Evolutionary conservation across 495 filamentous ascomycete genomes (phyloP).

Genomic region (Haplographium delicatum): DNA sequence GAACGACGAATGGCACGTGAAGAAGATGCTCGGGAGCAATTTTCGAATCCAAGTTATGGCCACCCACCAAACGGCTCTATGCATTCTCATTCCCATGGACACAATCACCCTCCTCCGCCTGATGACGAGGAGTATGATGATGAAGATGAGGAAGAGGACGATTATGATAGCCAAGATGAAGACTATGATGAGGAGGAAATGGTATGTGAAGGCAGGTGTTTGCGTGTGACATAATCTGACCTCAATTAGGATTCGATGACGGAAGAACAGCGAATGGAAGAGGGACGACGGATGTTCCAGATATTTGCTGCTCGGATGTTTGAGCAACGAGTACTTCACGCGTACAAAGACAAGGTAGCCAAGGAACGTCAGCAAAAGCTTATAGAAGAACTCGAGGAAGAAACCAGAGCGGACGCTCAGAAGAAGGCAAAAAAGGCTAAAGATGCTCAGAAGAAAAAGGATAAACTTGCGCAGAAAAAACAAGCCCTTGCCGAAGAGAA

Average conservation of each 20-base stretch:
- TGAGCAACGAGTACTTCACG: slow-evolving; percentile 93
- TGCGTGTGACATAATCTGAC: slow-evolving; percentile 26
- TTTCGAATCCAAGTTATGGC: slow-evolving; percentile 44
- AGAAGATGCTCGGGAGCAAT: slow-evolving; percentile 79
- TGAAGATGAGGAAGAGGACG: slow-evolving; percentile 65
- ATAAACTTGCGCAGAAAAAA: slow-evolving; percentile 80
- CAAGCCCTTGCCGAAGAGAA: slow-evolving; percentile 86
- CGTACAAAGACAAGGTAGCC: slow-evolving; percentile 94
- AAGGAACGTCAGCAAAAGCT: slow-evolving; percentile 87
- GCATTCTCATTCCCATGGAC: slow-evolving; percentile 35
- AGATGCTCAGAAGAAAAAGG: slow-evolving; percentile 88
- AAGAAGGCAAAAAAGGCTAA: slow-evolving; percentile 89
- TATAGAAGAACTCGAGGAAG: slow-evolving; percentile 85
- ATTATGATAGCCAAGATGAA: slow-evolving; percentile 84
- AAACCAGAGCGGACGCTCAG: slow-evolving; percentile 65
- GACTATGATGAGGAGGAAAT: slow-evolving; percentile 86
- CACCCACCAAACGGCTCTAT: slow-evolving; percentile 30
- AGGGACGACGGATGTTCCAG: slow-evolving; percentile 97
- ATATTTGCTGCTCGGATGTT: slow-evolving; percentile 99
- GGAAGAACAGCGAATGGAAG: slow-evolving; percentile 97
- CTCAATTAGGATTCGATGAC: slow-evolving; percentile 80
- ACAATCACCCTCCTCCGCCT: slow-evolving; percentile 50
- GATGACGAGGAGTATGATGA: slow-evolving; percentile 69
- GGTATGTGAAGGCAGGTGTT: slow-evolving; percentile 38
- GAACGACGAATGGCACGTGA: slow-evolving; percentile 96